Conservation (phyloP, 2,329 filamentous ascomycete species). For the Botrytis galanthina region DNA sequence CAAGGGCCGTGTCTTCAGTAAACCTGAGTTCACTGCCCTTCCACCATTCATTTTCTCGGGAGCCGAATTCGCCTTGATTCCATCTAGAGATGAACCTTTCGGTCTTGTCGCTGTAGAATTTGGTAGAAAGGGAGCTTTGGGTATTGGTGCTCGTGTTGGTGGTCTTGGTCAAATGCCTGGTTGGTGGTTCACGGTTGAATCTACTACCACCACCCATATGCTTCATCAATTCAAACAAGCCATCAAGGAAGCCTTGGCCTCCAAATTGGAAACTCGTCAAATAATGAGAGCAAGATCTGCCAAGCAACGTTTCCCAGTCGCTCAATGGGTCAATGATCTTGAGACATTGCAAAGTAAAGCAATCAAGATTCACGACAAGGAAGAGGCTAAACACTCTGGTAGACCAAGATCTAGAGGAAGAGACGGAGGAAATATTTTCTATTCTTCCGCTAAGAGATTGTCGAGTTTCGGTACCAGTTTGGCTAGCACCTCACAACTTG, state of each 20-base stretch:
- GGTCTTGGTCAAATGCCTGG: conserved; percentile 70
- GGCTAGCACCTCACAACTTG: conserved; percentile 20
- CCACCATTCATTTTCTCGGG: conserved; percentile 67
- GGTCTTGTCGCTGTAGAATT: conserved; percentile 68
- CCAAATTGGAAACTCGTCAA: conserved; percentile 53
- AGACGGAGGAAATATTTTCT: not conserved
- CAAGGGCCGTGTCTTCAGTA: conserved; percentile 64
- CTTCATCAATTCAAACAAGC: conserved; percentile 64
- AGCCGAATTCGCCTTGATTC: conserved; percentile 66
- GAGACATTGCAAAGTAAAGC: conserved; percentile 60
- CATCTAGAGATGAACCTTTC: conserved; percentile 67
- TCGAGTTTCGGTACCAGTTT: conserved; percentile 16
- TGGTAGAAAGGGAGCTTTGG: conserved; percentile 64
- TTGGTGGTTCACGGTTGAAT: conserved; percentile 70
- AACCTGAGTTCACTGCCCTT: conserved; percentile 64
- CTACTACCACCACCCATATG: conserved; percentile 59
- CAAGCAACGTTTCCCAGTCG: conserved; percentile 65
- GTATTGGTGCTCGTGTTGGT: conserved; percentile 64
- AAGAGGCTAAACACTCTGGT: conserved; percentile 15
- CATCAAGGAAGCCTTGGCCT: conserved; percentile 59
- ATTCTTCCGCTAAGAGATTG: conserved; percentile 14
- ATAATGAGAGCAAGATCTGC: conserved; percentile 64
- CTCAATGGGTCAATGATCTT: conserved; percentile 64
- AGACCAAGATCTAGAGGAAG: conserved; percentile 22
- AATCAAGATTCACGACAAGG: conserved; percentile 44